Base-by-base conservation (phyloP, 2,329 filamentous ascomycete species). In the Chaetomiaceae sp. region DNA sequence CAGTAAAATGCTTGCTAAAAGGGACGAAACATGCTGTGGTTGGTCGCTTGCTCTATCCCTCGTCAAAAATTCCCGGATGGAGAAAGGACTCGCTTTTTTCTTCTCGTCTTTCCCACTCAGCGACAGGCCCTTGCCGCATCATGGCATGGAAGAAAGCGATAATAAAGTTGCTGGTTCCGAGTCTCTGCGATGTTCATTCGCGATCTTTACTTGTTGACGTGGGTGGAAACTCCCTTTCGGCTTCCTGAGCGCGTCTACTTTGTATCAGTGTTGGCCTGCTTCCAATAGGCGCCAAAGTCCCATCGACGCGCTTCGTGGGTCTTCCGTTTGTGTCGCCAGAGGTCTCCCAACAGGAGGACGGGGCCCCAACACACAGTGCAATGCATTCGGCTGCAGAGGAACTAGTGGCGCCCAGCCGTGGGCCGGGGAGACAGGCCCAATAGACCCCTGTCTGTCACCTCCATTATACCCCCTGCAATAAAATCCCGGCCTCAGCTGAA, bases 51-150 rank as follows among this genome's bases (percentile, higher is more conserved):
- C 37, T 52, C 14, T 33, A 34, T 44, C 27, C 47, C 61, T 64
- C 61, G 62, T 63, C 57, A 64, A 64, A 63, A 59, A 60, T 61
- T 59, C 54, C 62, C 61, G 46, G 55, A 64, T 60, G 51, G 51
- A 63, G 61, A 16, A 57, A 61, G 49, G 58, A 20, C 52, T 53
- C 30, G 25, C 54, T 57, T 54, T 29, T 27, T 6, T 40, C 34
- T 37, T 23, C 32, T 32, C 25, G 13, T 10, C 43, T 27, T 27
- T 40, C 13, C 10, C 3, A 4, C 37, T n/a, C 37, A 6, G 5
- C 13, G n/a, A 16, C 3, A 7, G 14, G 6, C 33, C n/a, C 7
- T 16, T 16, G 5, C 4, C n/a, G 33, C n/a, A 14, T 4, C 33
- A 36, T 16, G 14, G 10, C 33, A 7, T 36, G 33, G n/a, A 36